A percentile compares a stretch with the other conserved stretches of the same genome.
Evolutionary conservation across 768 basidiomycete species (phyloP).

Genomic region (Phanerochaete carnosa): DNA sequence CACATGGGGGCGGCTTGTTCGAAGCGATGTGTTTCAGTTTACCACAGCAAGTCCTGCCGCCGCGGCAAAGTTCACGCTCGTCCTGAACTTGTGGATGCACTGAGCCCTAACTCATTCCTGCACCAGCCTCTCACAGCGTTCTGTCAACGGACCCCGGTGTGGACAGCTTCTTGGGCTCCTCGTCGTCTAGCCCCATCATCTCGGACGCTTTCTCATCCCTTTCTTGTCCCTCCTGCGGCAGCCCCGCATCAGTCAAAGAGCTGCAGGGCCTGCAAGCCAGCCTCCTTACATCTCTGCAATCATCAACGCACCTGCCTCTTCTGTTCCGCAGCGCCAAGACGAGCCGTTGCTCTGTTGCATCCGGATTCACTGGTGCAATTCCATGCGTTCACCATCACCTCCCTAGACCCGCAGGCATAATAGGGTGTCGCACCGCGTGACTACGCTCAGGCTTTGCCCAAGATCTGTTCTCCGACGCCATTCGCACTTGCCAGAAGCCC

Average conservation of each 20-base stretch:
- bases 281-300: neutral
- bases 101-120: neutral
- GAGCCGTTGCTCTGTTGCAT: neutral
- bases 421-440: slow-evolving; percentile 1
- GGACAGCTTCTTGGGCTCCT: neutral
- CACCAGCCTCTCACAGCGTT: neutral
- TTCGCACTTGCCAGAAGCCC: neutral
- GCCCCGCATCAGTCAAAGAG: neutral
- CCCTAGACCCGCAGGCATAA: slow-evolving; percentile 8
- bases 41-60: too few relatives aligned
- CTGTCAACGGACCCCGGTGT: slow-evolving; percentile 3
- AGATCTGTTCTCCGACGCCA: slow-evolving; percentile 2
- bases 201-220: slow-evolving; percentile 6
- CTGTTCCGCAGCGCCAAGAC: neutral
- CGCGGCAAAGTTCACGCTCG: too few relatives aligned
- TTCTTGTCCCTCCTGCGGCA: neutral
- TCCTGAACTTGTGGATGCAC: too few relatives aligned
- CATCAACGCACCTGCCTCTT: neutral
- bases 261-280: neutral
- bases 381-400: slow-evolving; percentile 6
- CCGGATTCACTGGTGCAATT: slow-evolving; percentile 4
- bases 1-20: slow-evolving; percentile 1
- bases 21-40: neutral
- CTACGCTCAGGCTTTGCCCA: neutral
- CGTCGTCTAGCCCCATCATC: neutral